Evolutionary conservation across 768 basidiomycete genomes (phyloP).

Genomic region (Lentinula sp.): DNA sequence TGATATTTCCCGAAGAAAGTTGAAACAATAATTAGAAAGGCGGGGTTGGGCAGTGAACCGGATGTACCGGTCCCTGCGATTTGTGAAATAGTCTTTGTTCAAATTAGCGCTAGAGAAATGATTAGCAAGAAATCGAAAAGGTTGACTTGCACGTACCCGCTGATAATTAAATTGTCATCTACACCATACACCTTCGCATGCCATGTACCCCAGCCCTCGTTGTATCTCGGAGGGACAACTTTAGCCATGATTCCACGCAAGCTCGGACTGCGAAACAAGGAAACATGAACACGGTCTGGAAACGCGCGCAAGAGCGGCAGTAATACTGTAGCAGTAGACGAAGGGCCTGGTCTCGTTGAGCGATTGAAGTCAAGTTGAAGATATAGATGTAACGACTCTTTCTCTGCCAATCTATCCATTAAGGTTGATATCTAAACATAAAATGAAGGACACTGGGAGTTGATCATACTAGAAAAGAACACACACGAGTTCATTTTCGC

Average conservation of each 20-base stretch:
- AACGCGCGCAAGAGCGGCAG: constrained; percentile 55
- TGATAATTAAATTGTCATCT: constrained; percentile 89
- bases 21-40: constrained; percentile 79
- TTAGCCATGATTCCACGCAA: constrained; percentile 68
- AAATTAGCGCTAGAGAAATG: constrained; percentile 72
- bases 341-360: constrained; percentile 65
- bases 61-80: constrained; percentile 93
- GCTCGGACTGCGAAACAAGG: constrained; percentile 85
- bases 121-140: not conserved
- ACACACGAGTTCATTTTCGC: constrained; percentile 75
- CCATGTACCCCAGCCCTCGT: constrained; percentile 99
- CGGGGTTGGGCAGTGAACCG: constrained; percentile 54
- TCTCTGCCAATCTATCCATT: constrained; percentile 47
- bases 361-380: constrained; percentile 80
- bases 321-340: constrained; percentile 62
- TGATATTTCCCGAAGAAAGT: constrained; percentile 64
- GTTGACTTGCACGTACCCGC: constrained; percentile 53
- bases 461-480: not conserved
- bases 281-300: constrained; percentile 66
- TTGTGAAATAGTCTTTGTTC: constrained; percentile 87
- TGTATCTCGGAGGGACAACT: constrained; percentile 85
- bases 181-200: constrained; percentile 94
- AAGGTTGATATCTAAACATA: constrained; percentile 63
- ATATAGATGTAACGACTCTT: constrained; percentile 58
- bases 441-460: not conserved